Evolutionary conservation across 2,329 filamentous ascomycete species (phyloP).

Genomic region (Aspergillus proliferans): DNA sequence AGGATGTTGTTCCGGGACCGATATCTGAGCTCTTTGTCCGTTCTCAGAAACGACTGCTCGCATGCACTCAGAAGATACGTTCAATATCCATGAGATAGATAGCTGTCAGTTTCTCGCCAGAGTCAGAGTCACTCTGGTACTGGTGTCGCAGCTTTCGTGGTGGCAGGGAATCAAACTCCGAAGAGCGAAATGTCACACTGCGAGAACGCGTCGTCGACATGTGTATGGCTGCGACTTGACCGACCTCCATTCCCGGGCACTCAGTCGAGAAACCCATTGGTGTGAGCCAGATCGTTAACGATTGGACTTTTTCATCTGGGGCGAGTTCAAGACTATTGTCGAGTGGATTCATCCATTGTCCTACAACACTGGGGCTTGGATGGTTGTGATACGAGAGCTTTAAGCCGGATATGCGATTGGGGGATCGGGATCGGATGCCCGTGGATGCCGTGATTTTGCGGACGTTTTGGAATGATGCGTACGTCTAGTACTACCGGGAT

Average conservation of each 20-base stretch:
- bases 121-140: conserved; percentile 1
- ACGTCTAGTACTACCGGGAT: conserved; percentile 4
- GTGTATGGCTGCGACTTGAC: conserved; percentile 3
- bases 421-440: conserved; percentile 3
- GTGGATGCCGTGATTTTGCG: conserved; percentile 5
- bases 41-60: conserved; percentile 3
- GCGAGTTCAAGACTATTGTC: conserved; percentile 1
- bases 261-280: not conserved
- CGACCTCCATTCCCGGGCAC: not conserved
- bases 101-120: conserved; percentile 3
- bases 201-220: conserved; percentile 2
- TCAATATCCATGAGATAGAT: conserved; percentile 10
- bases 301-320: conserved; percentile 2
- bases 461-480: conserved; percentile 5
- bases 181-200: conserved; percentile 2
- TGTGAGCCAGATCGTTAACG: conserved; percentile 5
- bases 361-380: conserved; percentile 4
- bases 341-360: conserved; percentile 6
- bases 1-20: not conserved
- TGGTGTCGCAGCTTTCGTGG: not conserved
- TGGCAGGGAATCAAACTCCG: not conserved
- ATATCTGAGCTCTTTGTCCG: not conserved
- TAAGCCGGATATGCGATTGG: conserved; percentile 3
- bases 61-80: not conserved
- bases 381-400: conserved; percentile 6